A percentile compares a stretch with the other conserved stretches of the same genome.
phyloP scores from a whole-genome alignment of 345 rosid species.

The Lenwebbia sp. region DNA sequence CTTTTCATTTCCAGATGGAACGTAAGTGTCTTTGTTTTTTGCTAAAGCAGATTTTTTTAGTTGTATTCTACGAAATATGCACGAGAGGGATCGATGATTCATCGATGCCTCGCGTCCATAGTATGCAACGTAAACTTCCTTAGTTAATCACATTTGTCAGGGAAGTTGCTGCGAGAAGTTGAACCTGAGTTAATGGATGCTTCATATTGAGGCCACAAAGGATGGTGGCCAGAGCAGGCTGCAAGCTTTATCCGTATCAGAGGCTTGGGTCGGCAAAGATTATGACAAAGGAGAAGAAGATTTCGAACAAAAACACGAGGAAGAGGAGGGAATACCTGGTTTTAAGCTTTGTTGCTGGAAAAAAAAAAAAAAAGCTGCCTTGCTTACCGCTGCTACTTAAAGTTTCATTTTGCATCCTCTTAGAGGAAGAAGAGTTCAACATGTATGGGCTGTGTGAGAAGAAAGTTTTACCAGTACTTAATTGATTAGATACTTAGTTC shows the following conservation, averaged over 20 bases:
- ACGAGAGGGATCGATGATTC: not conserved
- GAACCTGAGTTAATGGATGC: conserved; percentile 75
- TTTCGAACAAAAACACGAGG: conserved; percentile 37
- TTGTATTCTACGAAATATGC: too few species aligned
- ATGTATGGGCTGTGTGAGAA: not conserved
- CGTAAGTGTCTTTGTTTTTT: not conserved
- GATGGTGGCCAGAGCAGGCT: conserved; percentile 51
- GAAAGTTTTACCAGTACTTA: not conserved
- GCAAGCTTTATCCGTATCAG: conserved; percentile 25
- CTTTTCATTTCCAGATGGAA: not conserved
- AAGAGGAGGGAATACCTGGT: not conserved
- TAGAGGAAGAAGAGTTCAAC: not conserved
- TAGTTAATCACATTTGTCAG: conserved; percentile 9
- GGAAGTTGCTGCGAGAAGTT: conserved; percentile 57
- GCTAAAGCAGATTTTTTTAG: too few species aligned
- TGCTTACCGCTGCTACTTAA: not conserved
- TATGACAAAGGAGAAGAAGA: conserved; percentile 15
- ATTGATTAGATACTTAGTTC: not conserved
- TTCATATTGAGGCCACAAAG: conserved; percentile 51
- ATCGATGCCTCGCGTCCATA: not conserved
- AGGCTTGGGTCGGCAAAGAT: conserved; percentile 11
- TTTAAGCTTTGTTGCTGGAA: not conserved
- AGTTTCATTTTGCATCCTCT: not conserved
- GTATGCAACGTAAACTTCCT: not conserved
- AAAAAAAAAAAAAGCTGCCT: not conserved